Conservation (phyloP, 1,139 yeast genomes). For the Saccharomycopsis phalli region DNA sequence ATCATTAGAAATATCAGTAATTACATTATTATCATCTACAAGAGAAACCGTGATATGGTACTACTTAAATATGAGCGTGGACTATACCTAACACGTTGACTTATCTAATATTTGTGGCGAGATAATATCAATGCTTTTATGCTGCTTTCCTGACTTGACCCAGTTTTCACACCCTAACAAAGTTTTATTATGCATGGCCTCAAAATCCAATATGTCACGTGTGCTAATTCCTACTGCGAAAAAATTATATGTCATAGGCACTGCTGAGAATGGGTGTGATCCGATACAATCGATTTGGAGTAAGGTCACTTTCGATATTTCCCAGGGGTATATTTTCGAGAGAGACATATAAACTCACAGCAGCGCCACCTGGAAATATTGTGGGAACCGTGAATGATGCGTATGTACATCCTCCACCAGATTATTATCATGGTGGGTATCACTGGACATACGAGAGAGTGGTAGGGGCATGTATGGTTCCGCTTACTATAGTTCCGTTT, state of each 20-base stretch:
- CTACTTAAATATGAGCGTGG: too few species aligned
- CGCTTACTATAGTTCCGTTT: slow-evolving; percentile 56
- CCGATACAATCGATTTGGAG: too few species aligned
- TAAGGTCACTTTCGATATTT: too few species aligned
- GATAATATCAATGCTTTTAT: too few species aligned
- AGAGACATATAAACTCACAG: slow-evolving; percentile 33
- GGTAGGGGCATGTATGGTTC: slow-evolving; percentile 51
- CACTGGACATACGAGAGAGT: slow-evolving; percentile 69
- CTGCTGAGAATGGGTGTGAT: too few species aligned
- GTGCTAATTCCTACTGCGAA: too few species aligned
- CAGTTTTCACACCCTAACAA: background rate
- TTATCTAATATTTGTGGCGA: background rate
- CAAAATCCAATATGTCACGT: too few species aligned
- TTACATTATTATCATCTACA: too few species aligned
- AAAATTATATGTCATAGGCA: too few species aligned
- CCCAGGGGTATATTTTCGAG: background rate
- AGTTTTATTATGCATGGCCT: too few species aligned
- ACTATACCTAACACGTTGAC: background rate
- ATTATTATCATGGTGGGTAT: slow-evolving; percentile 51
- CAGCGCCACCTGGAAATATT: slow-evolving; percentile 71
- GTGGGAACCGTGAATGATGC: slow-evolving; percentile 76
- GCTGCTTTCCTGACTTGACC: background rate
- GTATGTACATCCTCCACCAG: slow-evolving; percentile 47
- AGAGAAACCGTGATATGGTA: too few species aligned
- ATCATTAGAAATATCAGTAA: too few species aligned